These are phyloP conservation scores for Kodamaea suecica DNA, from an alignment of 1,139 yeast genomes.

Conservation along the genomic window DNA sequence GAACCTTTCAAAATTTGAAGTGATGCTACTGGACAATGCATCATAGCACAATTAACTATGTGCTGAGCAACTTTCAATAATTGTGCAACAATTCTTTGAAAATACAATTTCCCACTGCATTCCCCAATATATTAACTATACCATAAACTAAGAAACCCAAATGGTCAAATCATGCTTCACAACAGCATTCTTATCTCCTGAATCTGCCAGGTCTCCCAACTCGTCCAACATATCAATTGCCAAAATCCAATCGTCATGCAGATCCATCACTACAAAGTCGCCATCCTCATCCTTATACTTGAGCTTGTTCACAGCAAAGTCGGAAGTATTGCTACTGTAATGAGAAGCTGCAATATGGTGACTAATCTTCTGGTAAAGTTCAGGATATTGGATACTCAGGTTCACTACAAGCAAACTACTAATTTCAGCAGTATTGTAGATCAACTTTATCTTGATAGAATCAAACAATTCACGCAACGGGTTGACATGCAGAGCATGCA, in stretches of 20 bases:
- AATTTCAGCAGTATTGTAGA: constrained; percentile 45
- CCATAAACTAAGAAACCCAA: constrained; percentile 35
- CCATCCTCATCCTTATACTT: constrained; percentile 95
- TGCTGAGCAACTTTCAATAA: too few relatives aligned
- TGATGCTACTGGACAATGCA: too few relatives aligned
- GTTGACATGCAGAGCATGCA: constrained; percentile 1
- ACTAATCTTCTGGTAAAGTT: constrained; percentile 43
- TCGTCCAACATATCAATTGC: constrained; percentile 55
- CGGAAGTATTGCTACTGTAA: constrained; percentile 25
- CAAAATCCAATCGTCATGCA: constrained; percentile 71
- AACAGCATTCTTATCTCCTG: constrained; percentile 14
- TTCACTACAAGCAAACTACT: constrained; percentile 39
- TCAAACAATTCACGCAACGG: constrained; percentile 3
- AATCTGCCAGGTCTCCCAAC: constrained; percentile 14
- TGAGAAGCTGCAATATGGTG: constrained; percentile 33
- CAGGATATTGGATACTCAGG: constrained; percentile 42
- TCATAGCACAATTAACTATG: too few relatives aligned
- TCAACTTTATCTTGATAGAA: constrained; percentile 43
- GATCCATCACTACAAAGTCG: constrained; percentile 82
- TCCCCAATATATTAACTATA: neutral
- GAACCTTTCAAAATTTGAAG: too few relatives aligned
- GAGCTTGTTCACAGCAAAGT: constrained; percentile 47
- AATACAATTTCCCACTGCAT: too few relatives aligned
- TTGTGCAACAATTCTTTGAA: too few relatives aligned
- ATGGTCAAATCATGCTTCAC: constrained; percentile 38